Evolutionary conservation across 1,139 yeast genomes (phyloP).

Genomic region (Pichia norvegensis): DNA sequence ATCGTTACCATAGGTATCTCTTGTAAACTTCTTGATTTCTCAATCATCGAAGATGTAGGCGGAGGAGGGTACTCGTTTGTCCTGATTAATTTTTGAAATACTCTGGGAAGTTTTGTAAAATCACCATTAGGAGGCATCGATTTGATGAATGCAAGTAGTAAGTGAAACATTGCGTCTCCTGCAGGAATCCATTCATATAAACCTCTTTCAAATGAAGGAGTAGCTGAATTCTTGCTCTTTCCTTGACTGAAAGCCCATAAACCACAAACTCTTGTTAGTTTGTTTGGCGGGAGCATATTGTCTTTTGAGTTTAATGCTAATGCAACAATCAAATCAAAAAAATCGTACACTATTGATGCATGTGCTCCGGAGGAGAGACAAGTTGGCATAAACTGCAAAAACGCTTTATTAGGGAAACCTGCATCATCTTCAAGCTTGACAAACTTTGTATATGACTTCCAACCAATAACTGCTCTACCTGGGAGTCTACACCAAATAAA

Average conservation of each 20-base stretch:
- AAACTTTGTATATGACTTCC: constrained; percentile 75
- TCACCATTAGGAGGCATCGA: constrained; percentile 67
- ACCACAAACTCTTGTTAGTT: constrained; percentile 74
- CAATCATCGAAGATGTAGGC: constrained; percentile 26
- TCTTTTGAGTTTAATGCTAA: constrained; percentile 75
- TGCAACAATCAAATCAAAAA: constrained; percentile 72
- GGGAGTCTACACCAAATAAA: constrained; percentile 85
- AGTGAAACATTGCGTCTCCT: constrained; percentile 79
- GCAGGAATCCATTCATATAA: constrained; percentile 71
- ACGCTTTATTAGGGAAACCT: constrained; percentile 62
- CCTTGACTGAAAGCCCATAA: constrained; percentile 68
- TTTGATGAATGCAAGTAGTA: constrained; percentile 67
- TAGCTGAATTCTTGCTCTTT: constrained; percentile 25
- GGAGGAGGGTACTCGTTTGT: constrained; percentile 60
- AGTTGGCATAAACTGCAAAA: constrained; percentile 73
- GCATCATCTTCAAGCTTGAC: constrained; percentile 57
- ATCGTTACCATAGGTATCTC: constrained; percentile 65
- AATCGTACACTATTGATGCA: constrained; percentile 83
- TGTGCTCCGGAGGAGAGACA: constrained; percentile 79
- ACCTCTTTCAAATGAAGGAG: constrained; percentile 57
- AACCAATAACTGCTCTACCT: constrained; percentile 72
- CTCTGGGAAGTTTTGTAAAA: constrained; percentile 52
- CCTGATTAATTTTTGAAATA: constrained; percentile 54
- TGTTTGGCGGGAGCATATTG: constrained; percentile 72
- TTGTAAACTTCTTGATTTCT: constrained; percentile 36